A percentile compares a stretch with the other conserved stretches of the same genome.
Evolutionary conservation across 768 basidiomycete species (phyloP).

Genomic region (Suillus fuscotomentosus): DNA sequence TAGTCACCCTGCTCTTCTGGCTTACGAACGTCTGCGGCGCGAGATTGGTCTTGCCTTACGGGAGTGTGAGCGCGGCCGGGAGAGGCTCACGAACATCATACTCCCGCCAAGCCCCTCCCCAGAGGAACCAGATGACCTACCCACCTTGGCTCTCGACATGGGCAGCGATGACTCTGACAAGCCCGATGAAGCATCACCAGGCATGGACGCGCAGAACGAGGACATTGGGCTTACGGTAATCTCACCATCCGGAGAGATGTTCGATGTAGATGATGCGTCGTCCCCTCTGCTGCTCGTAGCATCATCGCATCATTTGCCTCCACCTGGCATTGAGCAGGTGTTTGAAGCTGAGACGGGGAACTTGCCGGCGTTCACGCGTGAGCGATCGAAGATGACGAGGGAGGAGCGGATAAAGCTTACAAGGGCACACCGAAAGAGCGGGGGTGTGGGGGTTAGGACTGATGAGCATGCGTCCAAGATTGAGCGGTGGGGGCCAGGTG

Average conservation of each 20-base stretch:
- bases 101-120: constrained; percentile 36
- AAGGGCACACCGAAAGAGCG: constrained; percentile 53
- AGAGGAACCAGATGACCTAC: constrained; percentile 45
- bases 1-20: constrained; percentile 54
- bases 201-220: constrained; percentile 24
- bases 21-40: constrained; percentile 72
- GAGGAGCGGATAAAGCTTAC: constrained; percentile 71
- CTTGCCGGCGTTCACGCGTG: constrained; percentile 42
- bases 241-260: constrained; percentile 25
- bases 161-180: constrained; percentile 54
- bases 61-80: constrained; percentile 80
- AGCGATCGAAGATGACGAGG: constrained; percentile 64
- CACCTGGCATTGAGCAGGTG: constrained; percentile 77
- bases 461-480: constrained; percentile 21
- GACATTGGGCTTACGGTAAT: constrained; percentile 11
- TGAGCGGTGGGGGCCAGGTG: constrained; percentile 69
- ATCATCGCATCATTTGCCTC: constrained; percentile 55
- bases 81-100: constrained; percentile 57
- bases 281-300: constrained; percentile 52
- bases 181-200: constrained; percentile 38
- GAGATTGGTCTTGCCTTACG: constrained; percentile 77
- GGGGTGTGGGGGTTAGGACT: constrained; percentile 20
- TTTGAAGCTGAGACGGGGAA: constrained; percentile 62
- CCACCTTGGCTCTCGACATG: constrained; percentile 50
- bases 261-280: constrained; percentile 50